Percentiles rank a stretch among this genome's conserved stretches.
These are phyloP conservation scores for Cryptococcus depauperatus DNA, from an alignment of 1,284 basidiomycete species.

Conservation along the genomic window DNA sequence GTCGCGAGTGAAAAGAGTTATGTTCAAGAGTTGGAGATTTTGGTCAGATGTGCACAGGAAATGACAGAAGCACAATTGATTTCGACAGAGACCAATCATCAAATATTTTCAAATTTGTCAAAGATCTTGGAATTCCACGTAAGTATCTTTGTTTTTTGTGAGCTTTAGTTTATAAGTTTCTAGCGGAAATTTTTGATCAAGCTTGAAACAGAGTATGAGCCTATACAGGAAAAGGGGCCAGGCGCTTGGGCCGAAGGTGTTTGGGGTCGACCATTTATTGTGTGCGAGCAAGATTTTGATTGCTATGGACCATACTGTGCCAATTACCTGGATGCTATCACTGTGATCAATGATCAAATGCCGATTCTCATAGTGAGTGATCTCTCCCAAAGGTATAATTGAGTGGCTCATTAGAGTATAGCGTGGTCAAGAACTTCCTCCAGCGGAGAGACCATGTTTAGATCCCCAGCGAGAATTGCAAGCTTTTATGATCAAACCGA, in stretches of 20 bases:
- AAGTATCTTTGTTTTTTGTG: constrained; percentile 3
- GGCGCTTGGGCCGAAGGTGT: constrained; percentile 71
- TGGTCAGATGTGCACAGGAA: constrained; percentile 78
- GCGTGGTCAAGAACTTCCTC: constrained; percentile 32
- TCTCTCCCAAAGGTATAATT: not conserved
- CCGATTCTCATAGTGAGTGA: constrained; percentile 67
- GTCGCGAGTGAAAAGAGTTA: constrained; percentile 75
- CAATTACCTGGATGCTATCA: constrained; percentile 81
- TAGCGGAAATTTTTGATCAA: constrained; percentile 85
- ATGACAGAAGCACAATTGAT: constrained; percentile 74
- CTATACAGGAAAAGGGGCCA: constrained; percentile 48
- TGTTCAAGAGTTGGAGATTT: constrained; percentile 92
- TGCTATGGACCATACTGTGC: constrained; percentile 98
- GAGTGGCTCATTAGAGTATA: constrained; percentile 11
- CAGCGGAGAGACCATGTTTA: constrained; percentile 30
- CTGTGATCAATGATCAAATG: constrained; percentile 77
- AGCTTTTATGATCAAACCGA: constrained; percentile 68
- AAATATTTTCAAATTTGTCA: constrained; percentile 91
- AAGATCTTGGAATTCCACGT: constrained; percentile 89
- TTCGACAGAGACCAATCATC: constrained; percentile 88
- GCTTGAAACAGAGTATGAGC: constrained; percentile 64
- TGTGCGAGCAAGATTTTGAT: constrained; percentile 77
- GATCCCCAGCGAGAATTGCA: constrained; percentile 61
- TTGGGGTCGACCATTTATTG: constrained; percentile 74
- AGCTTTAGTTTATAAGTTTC: not conserved